Base-by-base conservation (phyloP, 352 stramenopile genomes). In the Aphanomyces cochlioides region DNA sequence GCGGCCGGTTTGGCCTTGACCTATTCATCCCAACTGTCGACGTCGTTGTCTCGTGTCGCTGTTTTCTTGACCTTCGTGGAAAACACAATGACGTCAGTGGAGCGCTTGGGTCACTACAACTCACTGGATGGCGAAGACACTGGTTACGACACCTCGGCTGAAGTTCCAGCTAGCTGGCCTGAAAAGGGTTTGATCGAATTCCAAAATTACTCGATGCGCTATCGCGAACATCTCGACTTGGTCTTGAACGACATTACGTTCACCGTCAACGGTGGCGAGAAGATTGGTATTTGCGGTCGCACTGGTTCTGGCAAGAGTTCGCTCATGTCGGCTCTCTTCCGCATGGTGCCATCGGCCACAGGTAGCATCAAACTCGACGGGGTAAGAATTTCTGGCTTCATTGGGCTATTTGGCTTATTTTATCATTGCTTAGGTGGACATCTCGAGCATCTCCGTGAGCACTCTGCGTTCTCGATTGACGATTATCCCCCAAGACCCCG, bases 331-430 rank as follows among this genome's bases (percentile, higher is more conserved):
- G 82, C 83, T n/a, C 76, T 95, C 10, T 92, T 93, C 58, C 85
- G 85, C 0, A 75, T 95, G 58, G 73, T 87, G 12, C 50, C 50
- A 34, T 37, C 17, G 5, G 50, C 50, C 39, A 63, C 61, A 50
- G 92, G 92, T 0, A 78, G 78, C 10, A 92, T 98, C 74, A 41
- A 85, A 8, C 90, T 98, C 47, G 93, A 98, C 77, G 90, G 83
- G 0, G 77, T 28, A 28, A 28, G 28, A 28, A 2, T 28, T 28
- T 28, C 28, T 2, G 28, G 2, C 28, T 28, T 28, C 28, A 28
- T 28, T 28, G 28, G 28, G 28, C 28, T 28, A 28, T 28, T 28
- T 28, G 28, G 28, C 28, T 28, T 28, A 28, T 28, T 28, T 28
- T 28, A 28, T 28, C 28, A 28, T 28, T 28, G 28, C 28, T 28